Evolutionary conservation across 495 filamentous ascomycete species (phyloP).

Genomic region (Amniculicola lignicola): DNA sequence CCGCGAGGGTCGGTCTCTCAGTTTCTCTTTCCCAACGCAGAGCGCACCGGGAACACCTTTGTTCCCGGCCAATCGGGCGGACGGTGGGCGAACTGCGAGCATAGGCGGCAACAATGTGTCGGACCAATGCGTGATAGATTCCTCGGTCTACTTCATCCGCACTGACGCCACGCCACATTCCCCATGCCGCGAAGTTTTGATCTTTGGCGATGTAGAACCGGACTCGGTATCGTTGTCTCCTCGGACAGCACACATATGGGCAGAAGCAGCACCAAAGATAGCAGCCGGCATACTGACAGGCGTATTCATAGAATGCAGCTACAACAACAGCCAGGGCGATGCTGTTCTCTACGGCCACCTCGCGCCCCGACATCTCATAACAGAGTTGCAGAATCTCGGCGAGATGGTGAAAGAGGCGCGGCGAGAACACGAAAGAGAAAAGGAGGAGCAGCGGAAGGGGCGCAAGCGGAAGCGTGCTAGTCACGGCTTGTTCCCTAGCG

Average conservation of each 20-base stretch:
- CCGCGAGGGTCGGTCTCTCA: constrained; percentile 26
- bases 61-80: constrained; percentile 10
- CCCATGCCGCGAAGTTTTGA: constrained; percentile 62
- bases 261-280: constrained; percentile 79
- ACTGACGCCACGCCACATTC: constrained; percentile 46
- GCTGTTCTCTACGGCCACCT: constrained; percentile 83
- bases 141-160: constrained; percentile 87
- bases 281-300: constrained; percentile 63
- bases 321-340: constrained; percentile 70
- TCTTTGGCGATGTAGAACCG: constrained; percentile 95
- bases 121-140: constrained; percentile 55
- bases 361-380: constrained; percentile 71
- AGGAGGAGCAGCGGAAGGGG: constrained; percentile 23
- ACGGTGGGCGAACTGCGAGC: constrained; percentile 33
- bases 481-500: constrained; percentile 13
- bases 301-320: constrained; percentile 95
- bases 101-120: neutral
- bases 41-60: constrained; percentile 31
- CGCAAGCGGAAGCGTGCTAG: constrained; percentile 40
- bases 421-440: constrained; percentile 35
- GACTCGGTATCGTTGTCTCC: constrained; percentile 77
- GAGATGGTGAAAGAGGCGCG: constrained; percentile 54
- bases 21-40: constrained; percentile 27
- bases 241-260: constrained; percentile 78
- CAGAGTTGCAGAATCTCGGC: constrained; percentile 72